Percentiles rank a stretch among this genome's conserved stretches.
Conservation (phyloP, 768 basidiomycete genomes). For the Baorangia bicolor region DNA sequence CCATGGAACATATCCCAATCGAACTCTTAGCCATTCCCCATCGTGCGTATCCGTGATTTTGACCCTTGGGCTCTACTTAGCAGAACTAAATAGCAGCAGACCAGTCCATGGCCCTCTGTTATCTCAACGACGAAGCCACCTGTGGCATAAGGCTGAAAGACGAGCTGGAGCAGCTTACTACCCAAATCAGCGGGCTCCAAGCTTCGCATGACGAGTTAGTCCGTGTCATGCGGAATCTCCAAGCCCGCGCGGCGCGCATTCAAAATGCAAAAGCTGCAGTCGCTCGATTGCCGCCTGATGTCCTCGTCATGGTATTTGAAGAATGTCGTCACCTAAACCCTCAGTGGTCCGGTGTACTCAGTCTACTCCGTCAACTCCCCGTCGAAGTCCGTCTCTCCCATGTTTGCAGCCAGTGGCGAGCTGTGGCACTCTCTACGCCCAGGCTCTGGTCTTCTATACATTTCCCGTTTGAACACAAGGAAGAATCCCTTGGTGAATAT, state of each 20-base stretch:
- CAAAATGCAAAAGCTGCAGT: constrained; percentile 30
- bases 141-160: constrained; percentile 9
- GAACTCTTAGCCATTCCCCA: constrained; percentile 20
- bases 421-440: constrained; percentile 33
- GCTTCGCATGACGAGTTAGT: constrained; percentile 30
- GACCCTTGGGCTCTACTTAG: constrained; percentile 3
- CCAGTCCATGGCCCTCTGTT: constrained; percentile 24
- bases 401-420: constrained; percentile 35
- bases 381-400: constrained; percentile 35
- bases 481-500: constrained; percentile 32
- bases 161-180: constrained; percentile 27
- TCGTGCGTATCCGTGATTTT: constrained; percentile 16
- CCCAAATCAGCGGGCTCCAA: constrained; percentile 28
- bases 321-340: constrained; percentile 32
- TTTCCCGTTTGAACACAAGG: constrained; percentile 30
- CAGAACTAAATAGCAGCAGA: constrained; percentile 4
- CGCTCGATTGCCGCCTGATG: constrained; percentile 31
- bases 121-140: constrained; percentile 21
- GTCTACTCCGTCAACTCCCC: constrained; percentile 33
- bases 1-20: constrained; percentile 21
- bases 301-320: constrained; percentile 33
- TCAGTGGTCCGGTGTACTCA: constrained; percentile 34
- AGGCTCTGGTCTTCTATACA: constrained; percentile 36
- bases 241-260: constrained; percentile 31
- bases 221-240: constrained; percentile 26